A percentile compares a stretch with the other conserved stretches of the same genome.
Conservation (phyloP, 2,329 filamentous ascomycete genomes). For the Orbilia blumenaviensis region DNA sequence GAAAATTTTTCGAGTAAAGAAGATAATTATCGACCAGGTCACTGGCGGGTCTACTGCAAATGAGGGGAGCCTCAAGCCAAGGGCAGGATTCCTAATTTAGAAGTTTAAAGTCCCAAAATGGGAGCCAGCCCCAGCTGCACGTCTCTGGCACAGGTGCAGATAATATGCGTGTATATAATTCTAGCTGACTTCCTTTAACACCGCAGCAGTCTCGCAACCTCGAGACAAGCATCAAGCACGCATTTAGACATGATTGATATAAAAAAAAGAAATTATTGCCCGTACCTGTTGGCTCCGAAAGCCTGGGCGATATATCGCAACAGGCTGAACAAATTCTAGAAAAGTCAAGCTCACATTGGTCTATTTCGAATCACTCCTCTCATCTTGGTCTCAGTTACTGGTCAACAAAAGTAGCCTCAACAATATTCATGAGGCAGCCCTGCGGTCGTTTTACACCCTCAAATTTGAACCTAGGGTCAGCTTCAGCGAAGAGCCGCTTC, state of each 20-base stretch:
- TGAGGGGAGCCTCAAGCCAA: no score
- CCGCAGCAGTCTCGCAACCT: neutral
- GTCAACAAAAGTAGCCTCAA: constrained; percentile 48
- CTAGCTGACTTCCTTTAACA: neutral
- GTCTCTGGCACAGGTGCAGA: neutral
- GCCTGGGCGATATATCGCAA: neutral
- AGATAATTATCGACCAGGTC: no score
- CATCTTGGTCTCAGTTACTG: neutral
- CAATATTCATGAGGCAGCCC: constrained; percentile 52
- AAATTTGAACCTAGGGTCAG: constrained; percentile 56
- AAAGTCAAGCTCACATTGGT: neutral
- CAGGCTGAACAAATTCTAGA: neutral
- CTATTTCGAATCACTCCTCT: neutral
- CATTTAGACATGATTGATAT: neutral
- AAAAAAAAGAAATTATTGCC: neutral
- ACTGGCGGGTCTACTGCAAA: no score
- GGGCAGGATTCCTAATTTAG: neutral
- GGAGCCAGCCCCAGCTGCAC: neutral
- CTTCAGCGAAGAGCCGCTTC: constrained; percentile 57
- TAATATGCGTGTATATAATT: neutral
- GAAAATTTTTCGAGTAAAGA: no score
- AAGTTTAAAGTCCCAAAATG: neutral
- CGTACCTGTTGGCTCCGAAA: neutral
- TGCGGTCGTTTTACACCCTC: constrained; percentile 34
- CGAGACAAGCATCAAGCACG: no score